Evolutionary conservation across 306 rosid species (phyloP).

Genomic region (Leucaena leucocephala): DNA sequence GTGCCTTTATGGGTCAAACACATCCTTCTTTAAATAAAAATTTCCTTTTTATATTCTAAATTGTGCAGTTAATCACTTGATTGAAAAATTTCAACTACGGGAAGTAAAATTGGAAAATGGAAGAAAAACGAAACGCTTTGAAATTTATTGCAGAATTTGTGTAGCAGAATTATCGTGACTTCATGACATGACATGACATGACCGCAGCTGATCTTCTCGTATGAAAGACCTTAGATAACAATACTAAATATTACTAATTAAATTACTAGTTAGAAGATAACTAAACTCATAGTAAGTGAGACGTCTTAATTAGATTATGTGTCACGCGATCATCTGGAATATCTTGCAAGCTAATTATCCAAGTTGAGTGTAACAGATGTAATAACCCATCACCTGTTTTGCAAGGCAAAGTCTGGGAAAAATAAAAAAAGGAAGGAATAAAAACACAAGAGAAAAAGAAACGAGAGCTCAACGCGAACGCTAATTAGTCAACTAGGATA

Average conservation of each 20-base stretch:
- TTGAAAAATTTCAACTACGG: neutral
- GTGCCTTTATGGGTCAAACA: neutral
- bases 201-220: neutral
- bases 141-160: conserved; percentile 7
- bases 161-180: neutral
- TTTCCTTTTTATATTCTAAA: neutral
- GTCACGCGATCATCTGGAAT: neutral
- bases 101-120: neutral
- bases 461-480: neutral
- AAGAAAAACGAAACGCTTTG: neutral
- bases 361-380: neutral
- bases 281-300: neutral
- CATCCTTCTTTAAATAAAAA: neutral
- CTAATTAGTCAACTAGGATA: neutral
- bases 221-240: neutral
- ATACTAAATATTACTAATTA: neutral
- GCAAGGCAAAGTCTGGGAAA: neutral
- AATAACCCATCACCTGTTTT: neutral
- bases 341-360: neutral
- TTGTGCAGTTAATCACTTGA: neutral
- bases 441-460: neutral
- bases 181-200: neutral
- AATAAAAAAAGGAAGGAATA: neutral
- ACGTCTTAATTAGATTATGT: neutral
- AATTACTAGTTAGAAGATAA: neutral